These are phyloP conservation scores for Mycena amicta DNA, from an alignment of 768 basidiomycete genomes.

Conservation along the genomic window DNA sequence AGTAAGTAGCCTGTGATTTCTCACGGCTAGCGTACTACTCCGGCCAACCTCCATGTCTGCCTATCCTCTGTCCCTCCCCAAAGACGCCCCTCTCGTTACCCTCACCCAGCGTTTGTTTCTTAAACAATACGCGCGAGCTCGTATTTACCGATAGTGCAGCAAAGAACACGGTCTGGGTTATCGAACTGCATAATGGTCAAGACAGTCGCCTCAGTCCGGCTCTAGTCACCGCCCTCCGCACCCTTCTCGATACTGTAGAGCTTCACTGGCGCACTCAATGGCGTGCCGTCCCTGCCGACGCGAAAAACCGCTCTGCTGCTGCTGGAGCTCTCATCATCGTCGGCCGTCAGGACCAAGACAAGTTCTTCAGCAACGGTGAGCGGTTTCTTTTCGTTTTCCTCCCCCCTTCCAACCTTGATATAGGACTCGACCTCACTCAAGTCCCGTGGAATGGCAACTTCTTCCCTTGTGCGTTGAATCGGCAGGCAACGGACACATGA, in stretches of 20 bases:
- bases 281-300: conserved; percentile 39
- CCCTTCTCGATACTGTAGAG: conserved; percentile 75
- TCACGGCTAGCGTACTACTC: too few species aligned
- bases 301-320: conserved; percentile 53
- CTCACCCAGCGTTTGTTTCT: conserved; percentile 59
- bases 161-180: conserved; percentile 65
- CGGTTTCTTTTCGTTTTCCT: neutral
- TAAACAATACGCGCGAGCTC: neutral
- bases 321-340: conserved; percentile 77
- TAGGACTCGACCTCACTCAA: conserved; percentile 67
- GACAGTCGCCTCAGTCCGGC: conserved; percentile 69
- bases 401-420: neutral
- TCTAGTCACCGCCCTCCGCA: conserved; percentile 64
- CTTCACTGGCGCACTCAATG: conserved; percentile 65
- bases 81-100: conserved; percentile 56
- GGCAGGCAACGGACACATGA: too few species aligned
- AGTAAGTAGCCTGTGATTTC: neutral
- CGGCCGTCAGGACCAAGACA: conserved; percentile 74
- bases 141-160: conserved; percentile 40
- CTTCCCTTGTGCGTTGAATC: conserved; percentile 65
- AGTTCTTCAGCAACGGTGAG: conserved; percentile 86
- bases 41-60: conserved; percentile 35
- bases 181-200: conserved; percentile 78
- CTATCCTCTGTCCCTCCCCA: conserved; percentile 52
- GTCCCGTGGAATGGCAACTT: conserved; percentile 58